These are phyloP conservation scores for Gnomoniopsis sp. DNA, from an alignment of 2,329 filamentous ascomycete genomes.

Conservation along the genomic window DNA sequence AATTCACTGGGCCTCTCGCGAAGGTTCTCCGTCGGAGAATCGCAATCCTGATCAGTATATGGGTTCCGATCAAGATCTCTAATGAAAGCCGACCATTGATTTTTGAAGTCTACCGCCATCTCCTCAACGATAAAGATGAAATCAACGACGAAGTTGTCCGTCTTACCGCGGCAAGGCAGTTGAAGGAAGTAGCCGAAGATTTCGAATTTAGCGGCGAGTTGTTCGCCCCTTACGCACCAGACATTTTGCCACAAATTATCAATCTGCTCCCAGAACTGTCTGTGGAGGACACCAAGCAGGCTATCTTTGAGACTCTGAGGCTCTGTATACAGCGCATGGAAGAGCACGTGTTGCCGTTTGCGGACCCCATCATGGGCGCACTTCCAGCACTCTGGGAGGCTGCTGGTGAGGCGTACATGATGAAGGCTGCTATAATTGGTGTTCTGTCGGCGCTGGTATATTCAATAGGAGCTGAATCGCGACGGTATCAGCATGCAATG, in stretches of 20 bases:
- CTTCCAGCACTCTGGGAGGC: conserved; percentile 82
- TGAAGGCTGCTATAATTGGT: conserved; percentile 89
- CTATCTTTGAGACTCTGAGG: conserved; percentile 81
- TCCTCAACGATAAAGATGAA: conserved; percentile 73
- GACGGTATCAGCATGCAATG: conserved; percentile 75
- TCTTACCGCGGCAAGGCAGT: conserved; percentile 82
- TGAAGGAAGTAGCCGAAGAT: conserved; percentile 77
- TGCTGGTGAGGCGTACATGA: conserved; percentile 75
- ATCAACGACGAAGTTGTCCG: conserved; percentile 89
- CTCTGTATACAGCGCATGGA: conserved; percentile 80
- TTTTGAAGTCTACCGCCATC: conserved; percentile 85
- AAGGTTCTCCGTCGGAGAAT: conserved; percentile 85
- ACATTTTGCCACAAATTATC: conserved; percentile 71
- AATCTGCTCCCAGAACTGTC: conserved; percentile 75
- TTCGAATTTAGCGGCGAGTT: conserved; percentile 72
- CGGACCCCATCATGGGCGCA: conserved; percentile 76
- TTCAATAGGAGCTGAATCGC: conserved; percentile 75
- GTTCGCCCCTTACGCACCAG: conserved; percentile 75
- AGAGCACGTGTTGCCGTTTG: conserved; percentile 62
- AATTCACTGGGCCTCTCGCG: conserved; percentile 58
- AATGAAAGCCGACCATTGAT: conserved; percentile 67
- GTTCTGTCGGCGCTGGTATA: conserved; percentile 82
- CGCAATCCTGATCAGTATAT: conserved; percentile 84
- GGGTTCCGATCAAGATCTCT: conserved; percentile 76
- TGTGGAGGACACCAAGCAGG: conserved; percentile 84